These are phyloP conservation scores for Fusarium proliferatum DNA, from an alignment of 2,329 filamentous ascomycete species.

Conservation along the genomic window DNA sequence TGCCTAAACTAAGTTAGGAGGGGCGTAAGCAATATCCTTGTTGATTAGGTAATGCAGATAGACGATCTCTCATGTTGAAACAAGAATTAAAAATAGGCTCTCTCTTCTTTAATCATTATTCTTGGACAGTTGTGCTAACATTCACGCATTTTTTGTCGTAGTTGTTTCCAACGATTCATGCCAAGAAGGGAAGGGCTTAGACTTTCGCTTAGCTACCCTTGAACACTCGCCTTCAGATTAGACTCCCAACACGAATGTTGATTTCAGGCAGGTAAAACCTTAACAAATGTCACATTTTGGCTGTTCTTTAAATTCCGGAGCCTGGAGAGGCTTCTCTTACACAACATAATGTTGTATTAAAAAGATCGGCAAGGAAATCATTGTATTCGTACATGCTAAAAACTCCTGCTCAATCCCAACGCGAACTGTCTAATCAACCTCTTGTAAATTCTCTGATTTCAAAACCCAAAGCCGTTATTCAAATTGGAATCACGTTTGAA, in stretches of 20 bases:
- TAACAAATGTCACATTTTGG: background rate
- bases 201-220: background rate
- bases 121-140: background rate
- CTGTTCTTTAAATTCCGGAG: no score
- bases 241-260: background rate
- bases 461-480: no score
- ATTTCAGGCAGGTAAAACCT: background rate
- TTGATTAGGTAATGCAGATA: conserved; percentile 19
- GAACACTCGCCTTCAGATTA: background rate
- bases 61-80: background rate
- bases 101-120: background rate
- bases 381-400: no score
- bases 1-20: background rate
- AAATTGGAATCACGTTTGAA: no score
- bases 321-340: fast-evolving
- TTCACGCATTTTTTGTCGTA: background rate
- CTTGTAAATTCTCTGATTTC: no score
- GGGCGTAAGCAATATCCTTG: conserved; percentile 17
- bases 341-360: background rate
- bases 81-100: no score
- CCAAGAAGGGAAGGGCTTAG: background rate
- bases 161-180: background rate
- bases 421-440: background rate
- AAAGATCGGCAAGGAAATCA: background rate
- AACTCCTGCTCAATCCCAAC: background rate